phyloP scores from a whole-genome alignment of 2,329 filamentous ascomycete species.

The Reticulascus tulasneorum region DNA sequence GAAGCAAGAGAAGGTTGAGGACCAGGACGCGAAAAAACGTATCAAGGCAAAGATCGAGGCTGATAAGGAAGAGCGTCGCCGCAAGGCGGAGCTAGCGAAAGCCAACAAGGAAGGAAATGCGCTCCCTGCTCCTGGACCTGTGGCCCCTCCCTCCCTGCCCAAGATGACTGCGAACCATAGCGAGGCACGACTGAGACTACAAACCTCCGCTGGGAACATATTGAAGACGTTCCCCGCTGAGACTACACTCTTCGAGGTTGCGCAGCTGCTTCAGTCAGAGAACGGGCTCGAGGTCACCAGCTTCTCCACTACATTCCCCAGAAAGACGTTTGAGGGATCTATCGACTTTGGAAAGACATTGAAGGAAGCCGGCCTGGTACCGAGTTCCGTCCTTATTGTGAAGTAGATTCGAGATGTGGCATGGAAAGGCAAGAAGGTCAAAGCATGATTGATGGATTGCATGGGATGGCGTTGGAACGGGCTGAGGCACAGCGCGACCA shows the following conservation, averaged over 20 bases:
- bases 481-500: no score
- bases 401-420: slow-evolving; percentile 35
- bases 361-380: slow-evolving; percentile 86
- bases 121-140: slow-evolving; percentile 41
- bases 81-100: slow-evolving; percentile 82
- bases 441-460: neutral
- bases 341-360: slow-evolving; percentile 84
- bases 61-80: slow-evolving; percentile 83
- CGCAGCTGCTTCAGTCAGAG: slow-evolving; percentile 68
- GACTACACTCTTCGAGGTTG: slow-evolving; percentile 90
- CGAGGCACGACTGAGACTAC: slow-evolving; percentile 77
- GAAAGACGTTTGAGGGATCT: slow-evolving; percentile 68
- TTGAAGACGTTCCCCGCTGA: slow-evolving; percentile 86
- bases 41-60: slow-evolving; percentile 93
- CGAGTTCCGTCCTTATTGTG: slow-evolving; percentile 84
- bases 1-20: slow-evolving; percentile 80
- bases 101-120: slow-evolving; percentile 76
- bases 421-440: no score
- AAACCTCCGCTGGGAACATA: slow-evolving; percentile 71
- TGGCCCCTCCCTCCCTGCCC: slow-evolving; percentile 40
- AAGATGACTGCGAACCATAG: slow-evolving; percentile 70
- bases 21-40: slow-evolving; percentile 78
- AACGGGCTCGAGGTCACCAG: slow-evolving; percentile 66
- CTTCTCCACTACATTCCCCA: slow-evolving; percentile 84
- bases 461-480: slow-evolving; percentile 9